Percentiles rank a stretch among this genome's conserved stretches.
phyloP scores from a whole-genome alignment of 192 early-diverging fungal genomes.

The Haplosporangium gracile region DNA sequence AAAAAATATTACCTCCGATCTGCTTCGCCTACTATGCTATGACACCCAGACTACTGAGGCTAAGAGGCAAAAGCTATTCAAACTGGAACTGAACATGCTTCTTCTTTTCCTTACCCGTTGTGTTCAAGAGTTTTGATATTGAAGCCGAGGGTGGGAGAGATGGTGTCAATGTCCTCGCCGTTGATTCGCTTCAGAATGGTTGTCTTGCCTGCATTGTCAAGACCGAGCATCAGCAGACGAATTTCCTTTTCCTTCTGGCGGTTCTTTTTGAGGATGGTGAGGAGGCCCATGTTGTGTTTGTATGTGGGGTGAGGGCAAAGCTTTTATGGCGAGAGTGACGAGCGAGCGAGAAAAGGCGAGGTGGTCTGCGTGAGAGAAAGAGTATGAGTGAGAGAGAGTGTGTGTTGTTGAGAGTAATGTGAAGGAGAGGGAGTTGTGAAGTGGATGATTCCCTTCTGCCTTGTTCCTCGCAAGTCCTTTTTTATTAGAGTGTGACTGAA shows the following conservation, averaged over 20 bases:
- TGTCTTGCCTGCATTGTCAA: conserved; percentile 99
- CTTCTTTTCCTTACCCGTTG: conserved; percentile 62
- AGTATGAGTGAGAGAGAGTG: background rate
- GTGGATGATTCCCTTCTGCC: background rate
- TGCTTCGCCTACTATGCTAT: background rate
- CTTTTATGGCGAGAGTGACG: background rate
- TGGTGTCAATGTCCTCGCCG: conserved; percentile 89
- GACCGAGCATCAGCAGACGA: conserved; percentile 92
- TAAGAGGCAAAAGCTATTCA: background rate
- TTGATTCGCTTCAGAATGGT: conserved; percentile 97
- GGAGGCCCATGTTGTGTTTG: conserved; percentile 82
- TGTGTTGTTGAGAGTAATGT: background rate
- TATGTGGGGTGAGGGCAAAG: background rate
- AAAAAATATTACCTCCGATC: background rate
- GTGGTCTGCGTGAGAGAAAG: background rate
- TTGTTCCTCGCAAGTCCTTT: background rate
- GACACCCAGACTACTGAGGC: too few species aligned
- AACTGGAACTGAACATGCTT: background rate
- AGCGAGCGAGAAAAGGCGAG: background rate
- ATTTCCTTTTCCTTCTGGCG: conserved; percentile 95
- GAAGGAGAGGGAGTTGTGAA: background rate
- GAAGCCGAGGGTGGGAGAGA: conserved; percentile 97
- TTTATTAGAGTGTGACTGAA: background rate
- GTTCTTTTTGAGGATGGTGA: conserved; percentile 95
- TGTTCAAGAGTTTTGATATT: conserved; percentile 96